Evolutionary conservation across 192 early-diverging fungal genomes (phyloP), one percentile per base, ranked within the genome.

Genomic region (Dispira simplex): DNA sequence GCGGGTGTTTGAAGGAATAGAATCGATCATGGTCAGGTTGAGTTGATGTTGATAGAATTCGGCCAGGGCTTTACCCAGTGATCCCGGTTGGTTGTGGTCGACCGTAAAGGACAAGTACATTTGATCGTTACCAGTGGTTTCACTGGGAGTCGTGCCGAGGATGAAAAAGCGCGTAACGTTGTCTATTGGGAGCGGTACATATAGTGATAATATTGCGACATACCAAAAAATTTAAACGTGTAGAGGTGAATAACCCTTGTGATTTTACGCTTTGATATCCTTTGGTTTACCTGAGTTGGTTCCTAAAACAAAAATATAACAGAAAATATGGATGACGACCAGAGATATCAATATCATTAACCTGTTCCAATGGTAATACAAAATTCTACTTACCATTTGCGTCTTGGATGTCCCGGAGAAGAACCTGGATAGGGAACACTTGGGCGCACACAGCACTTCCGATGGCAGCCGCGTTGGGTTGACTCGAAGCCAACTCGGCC

Each of bases 141-240:
- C 65, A 66, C 85, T 84, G 43, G 79, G 83, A 18, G 79, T 76
- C 67, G 79, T 79, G 4, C 85, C 84, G 16, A 98, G 71, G 25
- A 98, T 83, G 66, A 98, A 84, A 83, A 98, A 98, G 48, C 95
- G 83, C 0, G 95, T 98, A 0, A 84, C 87, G 67, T 98, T 98
- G 65, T 84, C 86, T 56, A 39, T 39, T 39, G 32, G n/a, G 32
- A 39, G 32, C 32, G 32, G 1, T 39, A 39, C 32, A 39, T 39
- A 39, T 39, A 39, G 6, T 39, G 32, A 39, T 4, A 39, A 39
- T 4, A 39, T 39, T 39, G 32, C 32, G 32, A 39, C 6, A 39
- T 4, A 6, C 32, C 32, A 39, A 39, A 39, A 39, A 39, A 39
- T 39, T 39, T 39, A 1, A 39, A 4, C 6, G 32, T 6, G 32